Base-by-base conservation (phyloP, 1,284 basidiomycete genomes). In the Apiotrichum montevideense region DNA sequence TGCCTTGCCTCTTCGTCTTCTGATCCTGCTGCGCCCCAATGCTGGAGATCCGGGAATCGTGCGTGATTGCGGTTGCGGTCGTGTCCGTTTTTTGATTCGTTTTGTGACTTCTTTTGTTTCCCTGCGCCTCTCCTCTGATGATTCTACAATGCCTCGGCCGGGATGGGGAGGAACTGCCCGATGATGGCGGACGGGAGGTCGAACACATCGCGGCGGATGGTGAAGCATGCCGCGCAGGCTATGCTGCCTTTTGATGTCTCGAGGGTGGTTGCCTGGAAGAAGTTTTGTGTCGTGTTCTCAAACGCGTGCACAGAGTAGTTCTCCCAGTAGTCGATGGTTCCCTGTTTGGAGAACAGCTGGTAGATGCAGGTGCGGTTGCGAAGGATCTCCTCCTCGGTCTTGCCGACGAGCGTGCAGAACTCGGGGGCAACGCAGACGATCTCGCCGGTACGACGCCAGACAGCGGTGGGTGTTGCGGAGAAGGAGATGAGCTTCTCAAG, bases 381-480 rank as follows among this genome's bases (percentile, higher is more conserved):
- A 15, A 92, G 75, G 35, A 97, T 80, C 63, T 96, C 90, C 58
- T 88, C 86, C 73, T 87, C 83, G 14, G 84, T 83, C 87, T 90
- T 91, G 65, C 88, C 89, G 3, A 92, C 93, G 59, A 98, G 80
- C 82, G 92, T 87, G 74, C 88, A 92, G 72, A 98, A 98, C 77
- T 98, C 94, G 2, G 92, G 88, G 0, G 94, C 93, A 46, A 95
- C 95, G 45, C 96, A 85, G 70, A 91, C 94, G 41, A 98, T 92
- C 79, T 98, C 96, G 70, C 95, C 95, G 14, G 96, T 98, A 50
- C 95, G 82, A 35, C 95, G 85, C 95, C 95, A 98, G 2, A 97
- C 90, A n/a, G 96, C 92, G 0, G 95, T 98, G 2, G 95, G 96
- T n/a, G 96, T 98, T 5, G 95, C 96, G 61, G 89, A 94, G 75